Conservation (phyloP, 176 grass and related monocot genomes). For the Oropetium thomaeum region DNA sequence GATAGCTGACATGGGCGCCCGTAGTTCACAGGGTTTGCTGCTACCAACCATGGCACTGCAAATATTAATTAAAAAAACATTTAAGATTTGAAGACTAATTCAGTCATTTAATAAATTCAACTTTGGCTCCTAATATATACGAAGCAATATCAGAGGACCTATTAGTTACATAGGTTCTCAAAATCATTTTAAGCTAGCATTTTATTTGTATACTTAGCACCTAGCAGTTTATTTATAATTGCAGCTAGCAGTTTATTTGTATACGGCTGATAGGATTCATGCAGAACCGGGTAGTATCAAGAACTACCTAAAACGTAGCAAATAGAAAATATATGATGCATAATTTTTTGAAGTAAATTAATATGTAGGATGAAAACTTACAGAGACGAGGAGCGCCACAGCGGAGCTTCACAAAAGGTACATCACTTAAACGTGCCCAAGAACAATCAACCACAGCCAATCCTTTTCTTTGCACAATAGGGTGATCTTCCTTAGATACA, state of each 20-base stretch:
- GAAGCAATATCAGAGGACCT: neutral
- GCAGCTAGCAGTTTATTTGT: too few relatives aligned
- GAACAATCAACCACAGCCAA: constrained; percentile 94
- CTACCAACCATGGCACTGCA: constrained; percentile 98
- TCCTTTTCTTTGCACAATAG: constrained; percentile 79
- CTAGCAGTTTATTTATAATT: too few relatives aligned
- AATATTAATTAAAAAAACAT: constrained; percentile 16
- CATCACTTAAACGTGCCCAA: constrained; percentile 96
- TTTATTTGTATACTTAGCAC: neutral
- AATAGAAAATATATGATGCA: neutral
- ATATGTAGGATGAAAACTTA: constrained; percentile 37
- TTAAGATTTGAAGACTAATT: neutral
- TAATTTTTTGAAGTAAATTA: neutral
- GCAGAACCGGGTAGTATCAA: neutral
- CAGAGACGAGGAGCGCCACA: constrained; percentile 91
- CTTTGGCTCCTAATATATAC: neutral
- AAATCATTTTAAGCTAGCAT: neutral
- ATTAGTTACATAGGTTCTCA: neutral
- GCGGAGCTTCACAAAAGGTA: constrained; percentile 91
- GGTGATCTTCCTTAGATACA: constrained; percentile 81
- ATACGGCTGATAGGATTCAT: neutral
- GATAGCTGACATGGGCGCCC: constrained; percentile 91
- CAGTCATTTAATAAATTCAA: neutral
- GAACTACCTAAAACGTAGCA: neutral
- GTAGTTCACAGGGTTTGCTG: constrained; percentile 98